These are phyloP conservation scores for Pythium chondricola DNA, from an alignment of 352 stramenopile genomes.

Conservation along the genomic window DNA sequence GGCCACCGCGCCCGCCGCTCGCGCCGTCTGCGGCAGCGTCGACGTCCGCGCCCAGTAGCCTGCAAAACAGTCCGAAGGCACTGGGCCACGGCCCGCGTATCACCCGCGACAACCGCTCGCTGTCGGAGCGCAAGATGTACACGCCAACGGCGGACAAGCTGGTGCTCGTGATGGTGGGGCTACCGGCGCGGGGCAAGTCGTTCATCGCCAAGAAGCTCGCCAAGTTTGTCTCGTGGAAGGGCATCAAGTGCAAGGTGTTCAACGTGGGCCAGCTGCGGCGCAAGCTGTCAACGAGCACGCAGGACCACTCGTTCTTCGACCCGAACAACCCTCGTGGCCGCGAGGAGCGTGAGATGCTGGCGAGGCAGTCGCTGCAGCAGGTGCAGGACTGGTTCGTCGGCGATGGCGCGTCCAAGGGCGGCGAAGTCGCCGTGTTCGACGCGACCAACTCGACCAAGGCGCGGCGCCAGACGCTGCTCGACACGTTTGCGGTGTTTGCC, in stretches of 20 bases:
- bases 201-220: conserved; percentile 92
- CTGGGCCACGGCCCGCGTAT: conserved; percentile 4
- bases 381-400: conserved; percentile 59
- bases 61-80: conserved; percentile 20
- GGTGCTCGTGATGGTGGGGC: conserved; percentile 93
- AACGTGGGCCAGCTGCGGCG: conserved; percentile 94
- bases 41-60: conserved; percentile 15
- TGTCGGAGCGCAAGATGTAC: conserved; percentile 72
- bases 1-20: conserved; percentile 8
- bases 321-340: conserved; percentile 77
- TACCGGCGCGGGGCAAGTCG: conserved; percentile 93
- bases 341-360: conserved; percentile 74
- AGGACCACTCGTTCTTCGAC: conserved; percentile 92
- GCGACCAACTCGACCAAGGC: conserved; percentile 86
- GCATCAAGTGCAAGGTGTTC: conserved; percentile 84
- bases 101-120: conserved; percentile 21
- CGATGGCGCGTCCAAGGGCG: conserved; percentile 26
- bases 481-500: conserved; percentile 57
- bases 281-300: conserved; percentile 54
- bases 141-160: conserved; percentile 90
- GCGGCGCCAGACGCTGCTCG: conserved; percentile 41
- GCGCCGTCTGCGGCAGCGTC: conserved; percentile 1
- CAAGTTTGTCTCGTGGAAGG: conserved; percentile 80
- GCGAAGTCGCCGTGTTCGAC: conserved; percentile 88
- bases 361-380: conserved; percentile 63